Conservation (phyloP, 768 basidiomycete species). For the Roridomyces roridus region DNA sequence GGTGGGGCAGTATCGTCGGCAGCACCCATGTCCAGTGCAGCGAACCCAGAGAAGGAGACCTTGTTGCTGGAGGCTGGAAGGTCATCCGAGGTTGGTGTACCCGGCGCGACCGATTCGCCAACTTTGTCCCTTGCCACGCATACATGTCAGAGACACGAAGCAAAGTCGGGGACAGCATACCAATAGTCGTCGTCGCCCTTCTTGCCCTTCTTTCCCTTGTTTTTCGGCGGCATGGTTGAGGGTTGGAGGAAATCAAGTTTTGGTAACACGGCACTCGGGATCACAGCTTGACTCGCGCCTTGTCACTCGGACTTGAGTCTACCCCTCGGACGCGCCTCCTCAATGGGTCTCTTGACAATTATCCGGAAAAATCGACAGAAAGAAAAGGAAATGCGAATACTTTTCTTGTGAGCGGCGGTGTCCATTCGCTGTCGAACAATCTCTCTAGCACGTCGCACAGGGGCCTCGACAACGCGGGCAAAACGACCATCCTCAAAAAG, state of each 20-base stretch:
- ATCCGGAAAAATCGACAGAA: constrained; percentile 96
- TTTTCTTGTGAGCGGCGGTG: constrained; percentile 75
- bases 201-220: constrained; percentile 89
- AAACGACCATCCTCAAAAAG: constrained; percentile 97
- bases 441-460: constrained; percentile 49
- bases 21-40: constrained; percentile 46
- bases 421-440: constrained; percentile 14
- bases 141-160: no score
- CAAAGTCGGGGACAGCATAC: constrained; percentile 43
- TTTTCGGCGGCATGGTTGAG: constrained; percentile 56
- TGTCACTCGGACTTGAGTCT: neutral
- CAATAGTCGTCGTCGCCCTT: constrained; percentile 85
- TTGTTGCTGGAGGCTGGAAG: constrained; percentile 34
- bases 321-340: neutral
- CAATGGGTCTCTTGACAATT: constrained; percentile 94
- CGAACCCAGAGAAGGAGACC: constrained; percentile 57
- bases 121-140: constrained; percentile 60
- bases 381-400: constrained; percentile 94
- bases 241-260: constrained; percentile 13
- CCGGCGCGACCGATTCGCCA: constrained; percentile 60
- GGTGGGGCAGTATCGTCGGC: constrained; percentile 46
- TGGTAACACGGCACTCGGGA: constrained; percentile 1
- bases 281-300: neutral
- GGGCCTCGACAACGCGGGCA: constrained; percentile 97
- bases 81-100: constrained; percentile 51